phyloP scores from a whole-genome alignment of 352 stramenopile genomes.

The Phytophthora palmivora region DNA sequence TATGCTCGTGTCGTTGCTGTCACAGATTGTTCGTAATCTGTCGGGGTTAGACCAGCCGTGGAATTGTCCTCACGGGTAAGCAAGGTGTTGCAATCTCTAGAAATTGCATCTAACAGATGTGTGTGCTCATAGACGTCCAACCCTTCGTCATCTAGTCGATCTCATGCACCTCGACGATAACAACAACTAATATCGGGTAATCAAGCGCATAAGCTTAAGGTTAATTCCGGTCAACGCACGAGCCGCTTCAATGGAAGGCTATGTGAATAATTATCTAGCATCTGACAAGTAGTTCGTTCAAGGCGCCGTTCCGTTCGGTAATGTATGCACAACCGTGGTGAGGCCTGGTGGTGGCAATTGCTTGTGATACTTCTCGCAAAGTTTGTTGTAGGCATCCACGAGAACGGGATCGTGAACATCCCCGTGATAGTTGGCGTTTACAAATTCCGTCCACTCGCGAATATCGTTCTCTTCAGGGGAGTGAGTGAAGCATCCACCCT shows the following conservation, averaged over 20 bases:
- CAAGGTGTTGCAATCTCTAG: background rate
- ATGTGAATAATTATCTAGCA: constrained; percentile 37
- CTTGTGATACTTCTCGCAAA: constrained; percentile 58
- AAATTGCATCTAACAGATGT: background rate
- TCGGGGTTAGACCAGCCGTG: constrained; percentile 93
- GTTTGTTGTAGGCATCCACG: constrained; percentile 44
- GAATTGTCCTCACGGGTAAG: constrained; percentile 95
- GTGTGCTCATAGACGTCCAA: constrained; percentile 56
- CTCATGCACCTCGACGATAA: constrained; percentile 51
- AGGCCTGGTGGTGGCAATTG: constrained; percentile 37
- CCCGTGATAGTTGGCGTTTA: constrained; percentile 53
- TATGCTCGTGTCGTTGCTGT: background rate
- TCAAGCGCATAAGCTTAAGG: constrained; percentile 14
- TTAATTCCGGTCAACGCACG: constrained; percentile 8
- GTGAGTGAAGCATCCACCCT: constrained; percentile 64
- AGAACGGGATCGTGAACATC: constrained; percentile 40
- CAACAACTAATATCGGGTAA: constrained; percentile 25
- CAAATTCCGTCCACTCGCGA: constrained; percentile 61
- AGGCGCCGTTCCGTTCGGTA: constrained; percentile 11
- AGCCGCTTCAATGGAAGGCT: constrained; percentile 31
- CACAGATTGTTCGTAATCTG: constrained; percentile 89
- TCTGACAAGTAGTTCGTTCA: constrained; percentile 14
- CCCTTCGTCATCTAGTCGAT: constrained; percentile 78
- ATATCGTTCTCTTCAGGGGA: constrained; percentile 76
- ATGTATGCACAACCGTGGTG: constrained; percentile 2